Evolutionary conservation across 148 eudicot species (phyloP).

Genomic region (Fagopyrum homotropicum): DNA sequence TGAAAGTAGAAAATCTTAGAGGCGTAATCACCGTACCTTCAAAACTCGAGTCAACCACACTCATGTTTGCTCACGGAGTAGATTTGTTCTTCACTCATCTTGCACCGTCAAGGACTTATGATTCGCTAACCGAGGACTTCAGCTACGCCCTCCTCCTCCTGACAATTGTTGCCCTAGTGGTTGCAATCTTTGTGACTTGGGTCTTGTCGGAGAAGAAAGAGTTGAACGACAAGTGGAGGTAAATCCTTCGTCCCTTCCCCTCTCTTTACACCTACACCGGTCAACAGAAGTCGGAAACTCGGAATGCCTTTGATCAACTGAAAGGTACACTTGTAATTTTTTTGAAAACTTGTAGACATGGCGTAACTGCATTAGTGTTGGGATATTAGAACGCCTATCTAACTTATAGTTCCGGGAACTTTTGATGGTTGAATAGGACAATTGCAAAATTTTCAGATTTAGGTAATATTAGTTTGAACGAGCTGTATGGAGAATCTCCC

Average conservation of each 20-base stretch:
- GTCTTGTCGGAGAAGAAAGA: slow-evolving; percentile 86
- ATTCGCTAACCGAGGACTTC: slow-evolving; percentile 95
- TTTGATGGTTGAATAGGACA: slow-evolving; percentile 2
- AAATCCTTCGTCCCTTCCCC: slow-evolving; percentile 16
- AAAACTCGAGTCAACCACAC: slow-evolving; percentile 92
- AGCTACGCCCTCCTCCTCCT: slow-evolving; percentile 86
- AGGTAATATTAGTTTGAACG: background rate
- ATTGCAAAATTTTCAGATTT: background rate
- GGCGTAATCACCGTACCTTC: slow-evolving; percentile 77
- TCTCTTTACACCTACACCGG: background rate
- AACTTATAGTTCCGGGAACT: background rate
- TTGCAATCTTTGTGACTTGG: slow-evolving; percentile 85
- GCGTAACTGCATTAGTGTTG: background rate
- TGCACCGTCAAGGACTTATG: slow-evolving; percentile 89
- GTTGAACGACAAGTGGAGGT: slow-evolving; percentile 94
- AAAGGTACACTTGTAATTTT: background rate
- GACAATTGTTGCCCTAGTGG: slow-evolving; percentile 74
- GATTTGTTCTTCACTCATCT: slow-evolving; percentile 83
- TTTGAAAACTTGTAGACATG: background rate
- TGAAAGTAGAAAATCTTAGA: slow-evolving; percentile 91
- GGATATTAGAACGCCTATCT: background rate
- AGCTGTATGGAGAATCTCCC: background rate
- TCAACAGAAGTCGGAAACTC: background rate
- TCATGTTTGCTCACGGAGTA: slow-evolving; percentile 76
- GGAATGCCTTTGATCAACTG: background rate